phyloP scores from a whole-genome alignment of 805 yeast species.

The Yarrowia sp. region DNA sequence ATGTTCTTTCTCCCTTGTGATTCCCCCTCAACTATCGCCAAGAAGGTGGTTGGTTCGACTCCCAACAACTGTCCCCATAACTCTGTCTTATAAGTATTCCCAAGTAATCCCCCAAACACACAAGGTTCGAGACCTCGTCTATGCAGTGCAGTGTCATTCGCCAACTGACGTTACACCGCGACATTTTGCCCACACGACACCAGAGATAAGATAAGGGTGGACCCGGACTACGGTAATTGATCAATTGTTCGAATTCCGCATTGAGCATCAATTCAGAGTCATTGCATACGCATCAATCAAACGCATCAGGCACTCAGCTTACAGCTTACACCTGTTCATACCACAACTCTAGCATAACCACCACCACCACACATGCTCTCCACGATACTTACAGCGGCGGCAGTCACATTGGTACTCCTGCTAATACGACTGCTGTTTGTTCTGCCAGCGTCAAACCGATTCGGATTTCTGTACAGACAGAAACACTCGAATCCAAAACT shows the following conservation, averaged over 20 bases:
- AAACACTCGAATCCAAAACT: conserved; percentile 43
- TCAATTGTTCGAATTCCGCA: too few species aligned
- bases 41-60: too few species aligned
- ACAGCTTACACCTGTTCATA: too few species aligned
- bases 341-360: too few species aligned
- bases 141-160: neutral
- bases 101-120: neutral
- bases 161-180: conserved; percentile 6
- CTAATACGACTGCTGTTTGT: conserved; percentile 26
- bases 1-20: too few species aligned
- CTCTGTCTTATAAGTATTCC: neutral
- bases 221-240: too few species aligned
- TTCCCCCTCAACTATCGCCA: too few species aligned
- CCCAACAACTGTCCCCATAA: too few species aligned
- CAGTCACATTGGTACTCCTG: neutral
- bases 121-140: neutral
- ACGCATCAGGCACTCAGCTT: too few species aligned
- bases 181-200: conserved; percentile 7
- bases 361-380: neutral
- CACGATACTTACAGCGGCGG: neutral
- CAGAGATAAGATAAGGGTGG: too few species aligned
- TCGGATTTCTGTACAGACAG: conserved; percentile 6
- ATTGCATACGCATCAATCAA: too few species aligned
- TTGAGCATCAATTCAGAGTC: too few species aligned
- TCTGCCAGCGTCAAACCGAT: conserved; percentile 23